Percentiles rank a stretch among this genome's conserved stretches.
phyloP scores from a whole-genome alignment of 768 basidiomycete genomes.

The Collybia sp. region DNA sequence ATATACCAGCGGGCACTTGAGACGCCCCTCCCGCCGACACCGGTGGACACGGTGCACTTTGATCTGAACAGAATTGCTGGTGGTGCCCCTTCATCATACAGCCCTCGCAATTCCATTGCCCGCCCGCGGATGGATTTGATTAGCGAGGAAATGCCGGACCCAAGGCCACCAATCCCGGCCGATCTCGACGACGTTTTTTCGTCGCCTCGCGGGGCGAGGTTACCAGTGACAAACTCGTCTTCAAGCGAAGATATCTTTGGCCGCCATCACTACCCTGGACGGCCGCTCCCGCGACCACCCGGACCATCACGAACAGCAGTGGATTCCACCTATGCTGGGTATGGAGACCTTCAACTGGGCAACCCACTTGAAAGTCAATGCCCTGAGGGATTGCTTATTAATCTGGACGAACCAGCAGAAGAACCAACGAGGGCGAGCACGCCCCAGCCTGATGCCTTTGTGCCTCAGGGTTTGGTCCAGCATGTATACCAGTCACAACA shows the following conservation, averaged over 20 bases:
- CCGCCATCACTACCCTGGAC: constrained; percentile 46
- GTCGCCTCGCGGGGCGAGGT: too few relatives aligned
- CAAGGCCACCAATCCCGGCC: too few relatives aligned
- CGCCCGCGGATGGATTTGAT: too few relatives aligned
- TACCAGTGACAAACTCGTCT: too few relatives aligned
- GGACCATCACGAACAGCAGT: constrained; percentile 16
- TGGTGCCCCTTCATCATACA: too few relatives aligned
- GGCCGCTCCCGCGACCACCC: constrained; percentile 51
- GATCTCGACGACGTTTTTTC: too few relatives aligned
- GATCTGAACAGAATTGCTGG: constrained; percentile 1
- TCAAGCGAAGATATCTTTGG: constrained; percentile 16
- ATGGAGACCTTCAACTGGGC: constrained; percentile 14
- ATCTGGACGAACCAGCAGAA: constrained; percentile 37
- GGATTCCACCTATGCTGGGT: constrained; percentile 29
- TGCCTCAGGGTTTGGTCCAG: too few relatives aligned
- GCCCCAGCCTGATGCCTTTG: too few relatives aligned
- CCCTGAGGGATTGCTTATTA: constrained; percentile 53
- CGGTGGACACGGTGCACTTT: constrained; percentile 18
- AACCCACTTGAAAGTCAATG: constrained; percentile 15
- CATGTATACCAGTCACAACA: too few relatives aligned
- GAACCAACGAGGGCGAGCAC: constrained; percentile 7
- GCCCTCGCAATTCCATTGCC: too few relatives aligned
- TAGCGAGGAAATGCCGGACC: constrained; percentile 5
- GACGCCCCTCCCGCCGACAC: constrained; percentile 34
- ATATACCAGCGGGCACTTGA: constrained; percentile 28